Percentiles rank a stretch among this genome's conserved stretches.
Conservation (phyloP, 129 eudicot species). For the Logfia minima region DNA sequence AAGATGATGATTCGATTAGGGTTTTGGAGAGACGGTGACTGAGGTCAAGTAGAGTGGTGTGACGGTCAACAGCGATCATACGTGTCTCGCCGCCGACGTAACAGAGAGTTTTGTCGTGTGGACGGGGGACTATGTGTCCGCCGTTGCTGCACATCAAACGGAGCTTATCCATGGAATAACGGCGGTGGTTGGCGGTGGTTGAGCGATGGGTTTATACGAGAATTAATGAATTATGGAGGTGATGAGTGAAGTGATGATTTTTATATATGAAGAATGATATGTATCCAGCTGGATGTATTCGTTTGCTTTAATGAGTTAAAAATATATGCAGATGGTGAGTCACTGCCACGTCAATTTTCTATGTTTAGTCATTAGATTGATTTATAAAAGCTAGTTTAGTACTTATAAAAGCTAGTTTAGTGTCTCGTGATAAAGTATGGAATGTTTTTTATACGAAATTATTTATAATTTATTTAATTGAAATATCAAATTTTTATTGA, state of each 20-base stretch:
- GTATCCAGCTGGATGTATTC: conserved; percentile 30
- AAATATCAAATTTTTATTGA: no score
- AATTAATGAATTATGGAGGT: neutral
- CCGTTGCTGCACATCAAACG: conserved; percentile 85
- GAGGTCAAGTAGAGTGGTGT: conserved; percentile 49
- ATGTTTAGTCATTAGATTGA: neutral
- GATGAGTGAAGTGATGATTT: neutral
- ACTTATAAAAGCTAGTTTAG: no score
- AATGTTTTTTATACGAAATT: no score
- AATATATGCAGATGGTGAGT: conserved; percentile 12
- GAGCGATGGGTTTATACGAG: neutral
- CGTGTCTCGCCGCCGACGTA: conserved; percentile 86
- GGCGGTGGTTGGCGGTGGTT: conserved; percentile 2
- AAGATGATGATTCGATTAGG: conserved; percentile 15
- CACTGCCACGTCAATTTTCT: conserved; percentile 29
- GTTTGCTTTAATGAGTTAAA: conserved; percentile 9
- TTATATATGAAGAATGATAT: neutral
- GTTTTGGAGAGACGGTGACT: conserved; percentile 54
- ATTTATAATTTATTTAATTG: no score
- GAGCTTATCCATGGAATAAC: conserved; percentile 42
- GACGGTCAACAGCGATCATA: conserved; percentile 60
- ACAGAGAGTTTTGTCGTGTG: conserved; percentile 71
- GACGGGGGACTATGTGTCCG: conserved; percentile 89
- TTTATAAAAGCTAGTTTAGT: no score
- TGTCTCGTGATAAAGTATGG: no score